phyloP scores from a whole-genome alignment of 345 rosid genomes.

The Arabidopsis suecica region DNA sequence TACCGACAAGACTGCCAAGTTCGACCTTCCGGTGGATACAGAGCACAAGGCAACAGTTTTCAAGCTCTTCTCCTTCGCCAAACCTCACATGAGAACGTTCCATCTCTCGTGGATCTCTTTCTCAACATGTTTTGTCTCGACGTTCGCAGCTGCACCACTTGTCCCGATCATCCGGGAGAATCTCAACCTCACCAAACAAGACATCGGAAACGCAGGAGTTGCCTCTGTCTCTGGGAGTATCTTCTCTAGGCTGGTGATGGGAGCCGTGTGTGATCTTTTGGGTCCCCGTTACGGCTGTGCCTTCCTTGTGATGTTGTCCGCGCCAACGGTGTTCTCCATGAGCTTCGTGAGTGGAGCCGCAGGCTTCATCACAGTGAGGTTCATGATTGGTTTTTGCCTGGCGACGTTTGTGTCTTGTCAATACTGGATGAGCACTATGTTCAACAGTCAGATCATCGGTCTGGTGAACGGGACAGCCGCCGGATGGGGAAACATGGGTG shows the following conservation, averaged over 20 bases:
- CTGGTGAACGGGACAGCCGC: slow-evolving; percentile 80
- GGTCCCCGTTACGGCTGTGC: slow-evolving; percentile 81
- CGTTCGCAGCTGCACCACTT: slow-evolving; percentile 84
- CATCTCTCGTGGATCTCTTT: slow-evolving; percentile 90
- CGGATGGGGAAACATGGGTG: slow-evolving; percentile 90
- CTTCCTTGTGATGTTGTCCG: slow-evolving; percentile 68
- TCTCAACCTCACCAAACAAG: slow-evolving; percentile 64
- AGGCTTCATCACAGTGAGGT: slow-evolving; percentile 66
- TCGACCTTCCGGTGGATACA: slow-evolving; percentile 63
- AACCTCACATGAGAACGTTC: slow-evolving; percentile 83
- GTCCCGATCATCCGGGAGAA: slow-evolving; percentile 78
- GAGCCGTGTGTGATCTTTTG: slow-evolving; percentile 70
- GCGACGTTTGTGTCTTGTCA: slow-evolving; percentile 89
- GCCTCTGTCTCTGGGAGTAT: slow-evolving; percentile 84
- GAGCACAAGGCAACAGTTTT: slow-evolving; percentile 73
- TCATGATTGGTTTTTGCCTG: slow-evolving; percentile 83
- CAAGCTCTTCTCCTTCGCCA: slow-evolving; percentile 63
- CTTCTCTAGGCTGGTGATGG: slow-evolving; percentile 80
- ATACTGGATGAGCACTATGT: slow-evolving; percentile 93
- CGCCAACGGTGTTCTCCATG: slow-evolving; percentile 84
- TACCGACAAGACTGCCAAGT: slow-evolving; percentile 61
- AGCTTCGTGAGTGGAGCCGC: slow-evolving; percentile 54
- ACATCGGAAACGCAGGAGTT: slow-evolving; percentile 76
- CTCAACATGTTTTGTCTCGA: slow-evolving; percentile 78
- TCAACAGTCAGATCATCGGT: slow-evolving; percentile 73